Percentiles rank a stretch among this genome's conserved stretches.
Evolutionary conservation across 2,329 filamentous ascomycete genomes (phyloP).

Genomic region (Microsporum canis): DNA sequence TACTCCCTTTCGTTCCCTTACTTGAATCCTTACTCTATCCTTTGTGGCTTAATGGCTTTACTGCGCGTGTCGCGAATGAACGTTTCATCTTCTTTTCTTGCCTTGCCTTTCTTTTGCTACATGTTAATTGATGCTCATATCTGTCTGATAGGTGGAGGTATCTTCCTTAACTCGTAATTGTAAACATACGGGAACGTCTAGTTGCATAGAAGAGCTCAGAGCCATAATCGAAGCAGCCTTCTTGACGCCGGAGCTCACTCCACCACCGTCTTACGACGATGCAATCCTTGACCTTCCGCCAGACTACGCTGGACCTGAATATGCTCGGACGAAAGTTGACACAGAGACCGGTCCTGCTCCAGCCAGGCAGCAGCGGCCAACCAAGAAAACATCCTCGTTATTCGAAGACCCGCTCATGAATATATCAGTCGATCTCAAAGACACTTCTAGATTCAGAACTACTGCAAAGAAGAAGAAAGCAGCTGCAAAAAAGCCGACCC

Average conservation of each 20-base stretch:
- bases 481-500: conserved; percentile 4
- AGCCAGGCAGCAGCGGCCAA: not conserved
- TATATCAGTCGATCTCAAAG: conserved; percentile 11
- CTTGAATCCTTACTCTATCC: not conserved
- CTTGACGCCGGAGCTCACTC: not conserved
- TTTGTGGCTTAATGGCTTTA: not conserved
- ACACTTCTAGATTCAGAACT: conserved; percentile 10
- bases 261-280: conserved; percentile 13
- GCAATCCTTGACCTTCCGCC: conserved; percentile 13
- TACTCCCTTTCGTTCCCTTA: not conserved
- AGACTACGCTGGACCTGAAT: conserved; percentile 23
- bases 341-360: not conserved
- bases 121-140: not conserved
- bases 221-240: not conserved
- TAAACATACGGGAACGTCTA: not conserved
- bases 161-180: conserved; percentile 1
- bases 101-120: not conserved
- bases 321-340: not conserved
- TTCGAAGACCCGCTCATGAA: not conserved
- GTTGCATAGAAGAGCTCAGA: conserved; percentile 3
- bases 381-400: not conserved
- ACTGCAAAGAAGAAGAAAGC: conserved; percentile 13
- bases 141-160: not conserved
- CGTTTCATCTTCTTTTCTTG: not conserved
- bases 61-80: not conserved